Evolutionary conservation across 306 rosid genomes (phyloP).

Genomic region (Pyrus bretschneideri): DNA sequence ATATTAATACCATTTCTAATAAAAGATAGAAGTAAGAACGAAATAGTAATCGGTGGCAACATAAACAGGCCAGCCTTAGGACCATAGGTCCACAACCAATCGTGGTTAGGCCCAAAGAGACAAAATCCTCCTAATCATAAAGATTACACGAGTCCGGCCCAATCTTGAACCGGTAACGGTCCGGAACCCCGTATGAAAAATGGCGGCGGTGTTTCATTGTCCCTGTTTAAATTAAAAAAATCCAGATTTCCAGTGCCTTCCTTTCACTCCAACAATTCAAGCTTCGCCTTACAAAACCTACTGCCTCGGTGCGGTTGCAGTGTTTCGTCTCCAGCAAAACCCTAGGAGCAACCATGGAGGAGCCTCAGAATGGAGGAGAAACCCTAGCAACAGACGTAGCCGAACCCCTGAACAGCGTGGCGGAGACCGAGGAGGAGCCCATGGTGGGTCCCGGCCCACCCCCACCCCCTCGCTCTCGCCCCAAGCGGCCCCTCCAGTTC

Average conservation of each 20-base stretch:
- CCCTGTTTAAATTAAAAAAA: neutral
- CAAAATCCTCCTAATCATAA: too few relatives aligned
- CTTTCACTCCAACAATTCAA: neutral
- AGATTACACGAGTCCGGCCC: too few relatives aligned
- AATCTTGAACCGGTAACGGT: too few relatives aligned
- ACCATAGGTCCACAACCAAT: too few relatives aligned
- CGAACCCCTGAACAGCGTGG: slow-evolving; percentile 23
- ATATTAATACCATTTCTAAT: too few relatives aligned
- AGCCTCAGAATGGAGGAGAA: neutral
- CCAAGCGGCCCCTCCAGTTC: slow-evolving; percentile 92
- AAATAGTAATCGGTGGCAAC: too few relatives aligned
- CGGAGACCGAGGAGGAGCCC: slow-evolving; percentile 42
- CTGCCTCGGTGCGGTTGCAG: neutral
- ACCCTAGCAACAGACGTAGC: neutral
- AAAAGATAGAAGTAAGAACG: too few relatives aligned
- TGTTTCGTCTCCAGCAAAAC: neutral
- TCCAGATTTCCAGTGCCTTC: neutral
- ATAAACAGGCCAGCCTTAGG: too few relatives aligned
- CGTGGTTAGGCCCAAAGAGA: too few relatives aligned
- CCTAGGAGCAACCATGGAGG: slow-evolving; percentile 5
- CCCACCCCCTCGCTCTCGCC: slow-evolving; percentile 69
- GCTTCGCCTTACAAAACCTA: neutral
- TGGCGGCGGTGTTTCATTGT: neutral
- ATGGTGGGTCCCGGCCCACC: slow-evolving; percentile 79
- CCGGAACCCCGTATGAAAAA: too few relatives aligned